phyloP scores from a whole-genome alignment of 139 green algal species.

The Deuterostichococcus epilithicus region DNA sequence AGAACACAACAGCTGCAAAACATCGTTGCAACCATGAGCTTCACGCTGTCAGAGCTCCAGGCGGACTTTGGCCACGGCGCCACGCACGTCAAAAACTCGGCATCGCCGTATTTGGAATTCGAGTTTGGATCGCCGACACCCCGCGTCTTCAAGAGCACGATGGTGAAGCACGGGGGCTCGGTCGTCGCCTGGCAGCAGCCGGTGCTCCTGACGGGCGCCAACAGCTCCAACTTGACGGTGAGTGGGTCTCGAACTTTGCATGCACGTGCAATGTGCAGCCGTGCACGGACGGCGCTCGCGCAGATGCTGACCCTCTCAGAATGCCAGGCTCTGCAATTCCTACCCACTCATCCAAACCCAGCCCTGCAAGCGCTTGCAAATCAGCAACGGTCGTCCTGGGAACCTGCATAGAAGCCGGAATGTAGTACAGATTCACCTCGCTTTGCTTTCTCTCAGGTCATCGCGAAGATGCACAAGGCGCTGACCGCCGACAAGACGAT shows the following conservation, averaged over 20 bases:
- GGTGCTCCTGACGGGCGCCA: background rate
- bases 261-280: too few relatives aligned
- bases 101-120: background rate
- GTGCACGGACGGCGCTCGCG: too few relatives aligned
- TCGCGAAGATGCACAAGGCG: background rate
- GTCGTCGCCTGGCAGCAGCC: background rate
- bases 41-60: background rate
- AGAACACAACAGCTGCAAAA: background rate
- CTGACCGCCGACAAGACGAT: background rate
- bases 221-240: background rate
- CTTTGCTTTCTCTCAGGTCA: background rate
- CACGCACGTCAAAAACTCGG: background rate
- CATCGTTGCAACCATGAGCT: too few relatives aligned
- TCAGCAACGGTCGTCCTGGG: too few relatives aligned
- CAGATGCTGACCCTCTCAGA: too few relatives aligned
- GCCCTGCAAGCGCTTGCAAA: too few relatives aligned
- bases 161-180: background rate
- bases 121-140: background rate
- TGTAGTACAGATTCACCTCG: too few relatives aligned
- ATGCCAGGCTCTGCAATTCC: too few relatives aligned
- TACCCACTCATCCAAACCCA: too few relatives aligned
- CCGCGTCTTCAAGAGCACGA: background rate
- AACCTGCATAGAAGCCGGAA: too few relatives aligned
- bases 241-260: background rate
- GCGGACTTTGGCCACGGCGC: background rate